These are phyloP conservation scores for Nemania bipapillata DNA, from an alignment of 2,329 filamentous ascomycete species.

Conservation along the genomic window DNA sequence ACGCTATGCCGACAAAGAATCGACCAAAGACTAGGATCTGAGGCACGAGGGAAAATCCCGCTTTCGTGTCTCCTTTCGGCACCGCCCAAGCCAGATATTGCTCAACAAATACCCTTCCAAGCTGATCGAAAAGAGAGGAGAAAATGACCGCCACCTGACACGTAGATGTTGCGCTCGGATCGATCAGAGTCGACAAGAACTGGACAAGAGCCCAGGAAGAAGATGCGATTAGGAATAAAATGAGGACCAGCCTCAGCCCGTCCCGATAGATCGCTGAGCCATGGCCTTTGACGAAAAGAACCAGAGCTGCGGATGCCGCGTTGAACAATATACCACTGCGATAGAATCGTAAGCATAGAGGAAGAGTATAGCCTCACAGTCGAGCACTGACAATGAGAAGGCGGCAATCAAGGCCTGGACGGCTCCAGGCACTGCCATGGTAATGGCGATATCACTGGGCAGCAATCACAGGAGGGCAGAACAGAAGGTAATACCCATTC, in stretches of 20 bases:
- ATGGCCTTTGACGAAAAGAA: slow-evolving; percentile 60
- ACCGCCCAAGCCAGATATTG: slow-evolving; percentile 66
- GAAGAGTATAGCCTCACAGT: neutral
- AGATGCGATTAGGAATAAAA: slow-evolving; percentile 62
- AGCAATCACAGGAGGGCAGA: slow-evolving; percentile 35
- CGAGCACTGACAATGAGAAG: slow-evolving; percentile 63
- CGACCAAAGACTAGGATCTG: slow-evolving; percentile 61
- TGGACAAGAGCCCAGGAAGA: slow-evolving; percentile 65
- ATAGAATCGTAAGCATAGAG: slow-evolving; percentile 44
- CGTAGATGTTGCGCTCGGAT: slow-evolving; percentile 55
- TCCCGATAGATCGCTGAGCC: slow-evolving; percentile 63
- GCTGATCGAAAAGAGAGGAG: slow-evolving; percentile 66
- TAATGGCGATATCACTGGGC: slow-evolving; percentile 38
- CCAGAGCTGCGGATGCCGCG: slow-evolving; percentile 61
- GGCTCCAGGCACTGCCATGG: slow-evolving; percentile 60
- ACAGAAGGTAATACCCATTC: slow-evolving; percentile 31
- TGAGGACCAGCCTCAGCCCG: slow-evolving; percentile 72
- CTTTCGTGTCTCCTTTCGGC: slow-evolving; percentile 54
- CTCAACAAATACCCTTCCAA: slow-evolving; percentile 64
- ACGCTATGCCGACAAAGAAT: slow-evolving; percentile 64
- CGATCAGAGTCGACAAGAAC: slow-evolving; percentile 63
- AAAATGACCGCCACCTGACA: slow-evolving; percentile 66
- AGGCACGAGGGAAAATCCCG: slow-evolving; percentile 55
- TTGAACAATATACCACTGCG: slow-evolving; percentile 65
- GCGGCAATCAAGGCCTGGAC: slow-evolving; percentile 63